A percentile compares a stretch with the other conserved stretches of the same genome.
phyloP scores from a whole-genome alignment of 495 filamentous ascomycete genomes.

The Aspergillus ostianus region DNA sequence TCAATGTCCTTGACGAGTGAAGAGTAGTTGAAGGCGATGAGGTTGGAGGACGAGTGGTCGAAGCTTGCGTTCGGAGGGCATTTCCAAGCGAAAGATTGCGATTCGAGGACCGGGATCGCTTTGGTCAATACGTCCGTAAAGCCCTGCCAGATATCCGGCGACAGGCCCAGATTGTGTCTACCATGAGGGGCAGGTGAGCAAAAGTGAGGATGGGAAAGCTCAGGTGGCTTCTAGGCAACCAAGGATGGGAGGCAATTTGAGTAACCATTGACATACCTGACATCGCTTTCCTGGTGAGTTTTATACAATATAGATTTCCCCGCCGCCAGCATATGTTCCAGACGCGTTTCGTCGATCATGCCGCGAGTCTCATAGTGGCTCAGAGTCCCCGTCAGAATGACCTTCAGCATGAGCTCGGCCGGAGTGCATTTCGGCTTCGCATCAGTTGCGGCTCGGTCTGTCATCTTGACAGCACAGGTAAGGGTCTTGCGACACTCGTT shows the following conservation, averaged over 20 bases:
- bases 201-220: background rate
- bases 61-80: conserved; percentile 56
- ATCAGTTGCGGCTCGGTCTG: conserved; percentile 34
- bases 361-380: conserved; percentile 52
- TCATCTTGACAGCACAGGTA: conserved; percentile 21
- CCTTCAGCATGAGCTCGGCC: conserved; percentile 49
- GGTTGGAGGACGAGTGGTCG: conserved; percentile 54
- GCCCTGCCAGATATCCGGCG: conserved; percentile 68
- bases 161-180: conserved; percentile 52
- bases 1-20: conserved; percentile 78
- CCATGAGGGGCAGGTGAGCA: conserved; percentile 15
- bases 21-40: conserved; percentile 78
- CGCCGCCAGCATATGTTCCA: conserved; percentile 50
- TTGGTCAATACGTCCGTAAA: conserved; percentile 57
- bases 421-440: conserved; percentile 45
- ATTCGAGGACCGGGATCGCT: conserved; percentile 60
- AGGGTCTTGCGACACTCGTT: conserved; percentile 3
- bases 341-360: conserved; percentile 51
- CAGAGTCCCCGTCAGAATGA: conserved; percentile 45
- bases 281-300: conserved; percentile 51
- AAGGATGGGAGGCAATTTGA: background rate
- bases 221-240: background rate
- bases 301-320: conserved; percentile 51
- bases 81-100: conserved; percentile 61
- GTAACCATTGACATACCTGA: conserved; percentile 31